Evolutionary conservation across 1,139 yeast species (phyloP).

Genomic region (Zygoascus hellenicus): DNA sequence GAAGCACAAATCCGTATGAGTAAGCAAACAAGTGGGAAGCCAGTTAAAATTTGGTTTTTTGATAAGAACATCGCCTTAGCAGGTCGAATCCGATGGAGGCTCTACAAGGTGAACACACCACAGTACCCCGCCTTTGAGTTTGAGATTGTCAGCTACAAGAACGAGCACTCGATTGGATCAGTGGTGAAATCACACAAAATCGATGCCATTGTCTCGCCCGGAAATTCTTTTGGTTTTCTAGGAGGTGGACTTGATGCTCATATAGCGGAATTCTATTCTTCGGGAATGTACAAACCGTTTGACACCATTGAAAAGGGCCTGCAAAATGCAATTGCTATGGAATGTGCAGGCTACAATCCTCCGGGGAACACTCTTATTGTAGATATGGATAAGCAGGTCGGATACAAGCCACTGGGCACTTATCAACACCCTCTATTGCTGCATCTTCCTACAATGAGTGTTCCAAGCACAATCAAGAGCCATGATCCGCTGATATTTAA

Average conservation of each 20-base stretch:
- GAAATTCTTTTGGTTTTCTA: slow-evolving; percentile 46
- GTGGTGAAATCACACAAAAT: slow-evolving; percentile 16
- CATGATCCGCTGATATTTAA: slow-evolving; percentile 37
- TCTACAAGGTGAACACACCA: not conserved
- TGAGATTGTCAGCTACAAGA: slow-evolving; percentile 13
- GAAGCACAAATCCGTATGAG: too few species aligned
- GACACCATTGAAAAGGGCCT: slow-evolving; percentile 19
- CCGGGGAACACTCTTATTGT: slow-evolving; percentile 31
- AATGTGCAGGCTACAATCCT: slow-evolving; percentile 34
- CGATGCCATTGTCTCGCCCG: slow-evolving; percentile 45
- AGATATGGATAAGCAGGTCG: slow-evolving; percentile 16
- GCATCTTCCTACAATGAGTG: slow-evolving; percentile 47
- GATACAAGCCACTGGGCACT: not conserved
- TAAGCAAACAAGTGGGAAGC: not conserved
- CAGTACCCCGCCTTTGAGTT: slow-evolving; percentile 5
- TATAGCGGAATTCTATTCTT: slow-evolving; percentile 36
- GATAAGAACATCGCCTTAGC: slow-evolving; percentile 4
- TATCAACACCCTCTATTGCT: slow-evolving; percentile 31
- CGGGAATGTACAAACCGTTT: slow-evolving; percentile 19
- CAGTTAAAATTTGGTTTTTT: slow-evolving; percentile 7
- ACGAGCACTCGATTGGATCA: slow-evolving; percentile 10
- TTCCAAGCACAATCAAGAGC: slow-evolving; percentile 31
- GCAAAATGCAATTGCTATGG: slow-evolving; percentile 20
- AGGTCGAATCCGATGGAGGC: not conserved
- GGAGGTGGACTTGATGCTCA: slow-evolving; percentile 51